Percentiles rank a stretch among this genome's conserved stretches.
Conservation (phyloP, 2,329 filamentous ascomycete species). For the Exserohilum turcica region DNA sequence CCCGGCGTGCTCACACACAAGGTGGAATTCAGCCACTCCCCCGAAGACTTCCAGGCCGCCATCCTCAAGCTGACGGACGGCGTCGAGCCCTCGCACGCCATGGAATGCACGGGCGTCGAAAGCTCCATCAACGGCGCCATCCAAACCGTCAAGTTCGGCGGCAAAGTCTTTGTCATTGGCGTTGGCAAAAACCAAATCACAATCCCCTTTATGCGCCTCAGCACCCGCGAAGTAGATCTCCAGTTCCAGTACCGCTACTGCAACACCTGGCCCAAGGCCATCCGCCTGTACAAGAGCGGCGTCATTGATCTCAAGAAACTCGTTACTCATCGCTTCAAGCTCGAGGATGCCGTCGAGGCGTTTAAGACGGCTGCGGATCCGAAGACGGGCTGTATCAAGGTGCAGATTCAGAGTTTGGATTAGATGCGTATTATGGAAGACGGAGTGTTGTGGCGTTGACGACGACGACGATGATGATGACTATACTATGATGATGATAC, state of each 20-base stretch:
- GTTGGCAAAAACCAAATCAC: conserved; percentile 95
- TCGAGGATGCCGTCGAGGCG: conserved; percentile 87
- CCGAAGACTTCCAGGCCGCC: conserved; percentile 72
- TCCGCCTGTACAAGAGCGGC: conserved; percentile 82
- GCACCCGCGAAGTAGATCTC: conserved; percentile 88
- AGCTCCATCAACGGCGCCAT: conserved; percentile 84
- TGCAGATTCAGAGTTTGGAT: conserved; percentile 78
- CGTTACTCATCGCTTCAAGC: conserved; percentile 81
- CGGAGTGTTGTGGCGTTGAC: not conserved
- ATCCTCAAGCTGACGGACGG: conserved; percentile 71
- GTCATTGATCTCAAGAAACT: conserved; percentile 80
- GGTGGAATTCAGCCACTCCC: conserved; percentile 65
- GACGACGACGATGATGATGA: not conserved
- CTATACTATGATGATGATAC: no score
- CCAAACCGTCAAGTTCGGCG: conserved; percentile 90
- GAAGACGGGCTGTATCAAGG: conserved; percentile 95
- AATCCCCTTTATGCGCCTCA: conserved; percentile 92
- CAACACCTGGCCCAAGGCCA: conserved; percentile 95
- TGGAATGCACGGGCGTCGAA: conserved; percentile 96
- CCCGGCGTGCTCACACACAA: conserved; percentile 81
- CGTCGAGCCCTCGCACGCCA: conserved; percentile 76
- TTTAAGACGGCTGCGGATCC: conserved; percentile 88
- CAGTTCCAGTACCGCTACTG: conserved; percentile 96
- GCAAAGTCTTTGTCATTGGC: conserved; percentile 95
- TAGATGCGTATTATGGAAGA: conserved; percentile 15